Percentiles rank a stretch among this genome's conserved stretches.
Conservation (phyloP, 192 early-diverging fungal genomes). For the Umbelopsis isabellina region DNA sequence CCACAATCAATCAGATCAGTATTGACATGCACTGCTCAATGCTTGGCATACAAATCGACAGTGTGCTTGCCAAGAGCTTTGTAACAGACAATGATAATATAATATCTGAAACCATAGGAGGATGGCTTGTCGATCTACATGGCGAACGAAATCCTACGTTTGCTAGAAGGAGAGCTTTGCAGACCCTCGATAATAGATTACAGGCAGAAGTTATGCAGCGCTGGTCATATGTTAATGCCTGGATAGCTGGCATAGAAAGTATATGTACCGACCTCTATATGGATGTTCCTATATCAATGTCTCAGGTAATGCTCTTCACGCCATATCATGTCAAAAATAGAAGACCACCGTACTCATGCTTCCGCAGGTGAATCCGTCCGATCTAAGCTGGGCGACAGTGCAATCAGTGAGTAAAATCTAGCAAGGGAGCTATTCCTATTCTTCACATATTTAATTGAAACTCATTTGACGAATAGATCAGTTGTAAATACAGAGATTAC, state of each 20-base stretch:
- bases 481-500: constrained; percentile 24
- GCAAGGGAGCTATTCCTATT: not conserved
- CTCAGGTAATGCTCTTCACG: constrained; percentile 7
- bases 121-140: constrained; percentile 10
- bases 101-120: constrained; percentile 1
- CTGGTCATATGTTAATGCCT: constrained; percentile 26
- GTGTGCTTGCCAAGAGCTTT: constrained; percentile 25
- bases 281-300: not conserved
- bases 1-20: constrained; percentile 28
- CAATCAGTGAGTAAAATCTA: constrained; percentile 30
- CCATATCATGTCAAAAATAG: not conserved
- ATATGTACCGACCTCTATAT: constrained; percentile 24
- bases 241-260: constrained; percentile 22
- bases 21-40: constrained; percentile 32
- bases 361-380: not conserved
- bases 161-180: constrained; percentile 25
- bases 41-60: constrained; percentile 39
- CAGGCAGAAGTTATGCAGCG: constrained; percentile 28
- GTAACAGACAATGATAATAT: constrained; percentile 12
- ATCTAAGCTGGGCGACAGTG: constrained; percentile 38
- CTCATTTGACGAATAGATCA: not conserved
- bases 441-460: not conserved
- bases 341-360: constrained; percentile 10
- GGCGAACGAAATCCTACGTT: constrained; percentile 25
- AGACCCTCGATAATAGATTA: constrained; percentile 18